These are phyloP conservation scores for Dioscorea zingiberensis DNA, from an alignment of 106 monocot genomes.

Conservation along the genomic window DNA sequence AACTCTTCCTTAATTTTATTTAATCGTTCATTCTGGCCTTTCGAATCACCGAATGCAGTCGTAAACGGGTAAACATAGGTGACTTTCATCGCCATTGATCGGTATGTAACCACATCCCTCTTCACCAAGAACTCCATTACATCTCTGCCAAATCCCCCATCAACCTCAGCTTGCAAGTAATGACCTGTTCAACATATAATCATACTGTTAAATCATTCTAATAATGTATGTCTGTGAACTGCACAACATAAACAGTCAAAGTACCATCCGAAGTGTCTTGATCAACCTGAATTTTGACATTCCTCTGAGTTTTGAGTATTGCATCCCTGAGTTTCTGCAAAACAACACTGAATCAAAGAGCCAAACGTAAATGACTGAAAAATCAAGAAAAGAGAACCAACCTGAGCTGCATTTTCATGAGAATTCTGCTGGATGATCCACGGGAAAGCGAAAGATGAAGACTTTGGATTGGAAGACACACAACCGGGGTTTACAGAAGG, in stretches of 20 bases:
- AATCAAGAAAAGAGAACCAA: constrained; percentile 6
- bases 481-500: constrained; percentile 80
- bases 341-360: neutral
- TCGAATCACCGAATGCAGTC: constrained; percentile 80
- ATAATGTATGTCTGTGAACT: neutral
- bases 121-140: constrained; percentile 85
- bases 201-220: neutral
- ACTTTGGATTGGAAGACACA: constrained; percentile 79
- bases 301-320: constrained; percentile 71
- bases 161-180: constrained; percentile 77
- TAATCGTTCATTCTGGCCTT: constrained; percentile 70
- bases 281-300: constrained; percentile 50
- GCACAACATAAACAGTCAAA: neutral
- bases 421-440: constrained; percentile 47
- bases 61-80: constrained; percentile 92
- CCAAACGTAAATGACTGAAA: neutral
- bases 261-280: constrained; percentile 71
- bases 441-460: constrained; percentile 78
- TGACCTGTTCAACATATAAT: constrained; percentile 35
- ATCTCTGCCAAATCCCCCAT: constrained; percentile 77
- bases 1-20: constrained; percentile 51
- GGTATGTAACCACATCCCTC: constrained; percentile 55
- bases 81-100: constrained; percentile 82
- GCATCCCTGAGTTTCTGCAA: constrained; percentile 56
- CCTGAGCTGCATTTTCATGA: constrained; percentile 44